Percentiles rank a stretch among this genome's conserved stretches.
Evolutionary conservation across 176 grass and related monocot genomes (phyloP).

Genomic region (Zoysia japonica): DNA sequence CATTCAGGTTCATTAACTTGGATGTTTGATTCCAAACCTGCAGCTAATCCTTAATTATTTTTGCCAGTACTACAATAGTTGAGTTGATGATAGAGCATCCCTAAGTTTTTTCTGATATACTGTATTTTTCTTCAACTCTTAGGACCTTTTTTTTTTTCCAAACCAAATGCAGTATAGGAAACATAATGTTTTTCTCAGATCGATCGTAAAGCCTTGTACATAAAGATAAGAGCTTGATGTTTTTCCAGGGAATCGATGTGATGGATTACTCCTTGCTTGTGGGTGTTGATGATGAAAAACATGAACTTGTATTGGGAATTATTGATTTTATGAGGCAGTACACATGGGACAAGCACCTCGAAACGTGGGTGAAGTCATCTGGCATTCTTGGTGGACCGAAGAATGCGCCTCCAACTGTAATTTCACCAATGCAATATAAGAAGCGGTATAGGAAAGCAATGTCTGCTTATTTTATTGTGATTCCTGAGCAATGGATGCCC

Average conservation of each 20-base stretch:
- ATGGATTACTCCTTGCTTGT: slow-evolving; percentile 99
- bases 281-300: slow-evolving; percentile 93
- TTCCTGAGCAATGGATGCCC: slow-evolving; percentile 94
- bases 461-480: slow-evolving; percentile 95
- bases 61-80: not conserved
- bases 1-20: not conserved
- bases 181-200: not conserved
- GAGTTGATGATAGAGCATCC: not conserved
- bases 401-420: slow-evolving; percentile 75
- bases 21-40: slow-evolving; percentile 17
- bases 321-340: slow-evolving; percentile 99
- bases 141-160: not conserved
- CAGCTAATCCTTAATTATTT: slow-evolving; percentile 16
- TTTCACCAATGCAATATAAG: slow-evolving; percentile 96
- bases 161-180: too few species aligned
- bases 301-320: slow-evolving; percentile 91
- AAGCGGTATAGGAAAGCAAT: slow-evolving; percentile 96
- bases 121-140: not conserved
- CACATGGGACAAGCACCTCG: slow-evolving; percentile 99
- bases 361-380: slow-evolving; percentile 94
- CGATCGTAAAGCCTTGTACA: slow-evolving; percentile 19
- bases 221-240: slow-evolving; percentile 15
- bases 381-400: slow-evolving; percentile 82
- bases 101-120: slow-evolving; percentile 2
- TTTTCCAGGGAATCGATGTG: slow-evolving; percentile 86